Evolutionary conservation across 1,284 basidiomycete genomes (phyloP), one percentile per base, ranked within the genome.

Genomic region (Puccinia polysora): DNA sequence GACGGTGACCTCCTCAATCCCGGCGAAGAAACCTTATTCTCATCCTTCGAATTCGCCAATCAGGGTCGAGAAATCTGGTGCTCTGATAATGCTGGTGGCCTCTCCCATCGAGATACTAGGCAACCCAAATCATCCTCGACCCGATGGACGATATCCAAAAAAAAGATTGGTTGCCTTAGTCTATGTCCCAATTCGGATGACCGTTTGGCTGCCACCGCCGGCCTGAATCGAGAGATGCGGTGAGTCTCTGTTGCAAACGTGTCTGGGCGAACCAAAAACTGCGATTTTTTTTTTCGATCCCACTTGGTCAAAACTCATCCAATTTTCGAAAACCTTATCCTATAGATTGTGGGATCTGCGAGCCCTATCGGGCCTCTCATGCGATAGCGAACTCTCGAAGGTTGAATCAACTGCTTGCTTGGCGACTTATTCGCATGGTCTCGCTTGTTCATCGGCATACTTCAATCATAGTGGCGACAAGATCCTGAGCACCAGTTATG

Each of bases 171-270:
- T 10, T 70, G 68, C 36, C 28, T 70, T 4, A 70, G 68, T 53
- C 30, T 70, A 1, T 49, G 56, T 70, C 58, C 68, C 20, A 38
- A 25, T 30, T 70, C 58, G 4, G 49, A 28, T 23, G 47, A 62
- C 49, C 56, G 68, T 10, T 59, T 55, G 47, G 68, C 56, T n/a
- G 58, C 62, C 6, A 70, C 68, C 20, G 68, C 68, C 6, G 68
- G 68, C 7, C 56, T 70, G 20, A 70, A 70, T 32, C 56, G 68
- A 40, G 56, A 70, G 58, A 70, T 70, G 68, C 25, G 58, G 67
- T 60, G 36, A 49, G 67, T 52, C 10, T 34, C 34, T 36, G n/a
- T 2, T 18, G 20, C 0, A 4, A n/a, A 14, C 3, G 28, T 62
- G 18, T 23, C 7, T 30, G 47, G 49, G 6, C 20, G 20, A 23